phyloP scores from a whole-genome alignment of 225 moss, liverwort and hornwort species.

The Asterella californica region DNA sequence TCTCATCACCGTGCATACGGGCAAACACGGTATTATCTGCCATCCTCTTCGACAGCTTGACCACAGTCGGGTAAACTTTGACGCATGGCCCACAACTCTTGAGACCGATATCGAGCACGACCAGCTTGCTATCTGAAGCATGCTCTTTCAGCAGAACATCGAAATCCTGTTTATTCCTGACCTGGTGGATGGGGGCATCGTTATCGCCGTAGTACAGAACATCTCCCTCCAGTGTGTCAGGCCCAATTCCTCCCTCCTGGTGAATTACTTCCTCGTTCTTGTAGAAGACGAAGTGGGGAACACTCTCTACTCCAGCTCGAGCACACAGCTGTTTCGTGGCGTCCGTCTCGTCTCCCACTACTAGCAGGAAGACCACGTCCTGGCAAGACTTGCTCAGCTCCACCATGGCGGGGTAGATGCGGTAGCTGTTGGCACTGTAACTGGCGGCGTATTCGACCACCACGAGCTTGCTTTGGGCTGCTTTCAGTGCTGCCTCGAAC shows the following conservation, averaged over 20 bases:
- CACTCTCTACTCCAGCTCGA: conserved; percentile 62
- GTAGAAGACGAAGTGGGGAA: conserved; percentile 94
- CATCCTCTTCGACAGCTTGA: conserved; percentile 85
- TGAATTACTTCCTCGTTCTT: conserved; percentile 77
- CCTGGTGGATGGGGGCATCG: conserved; percentile 73
- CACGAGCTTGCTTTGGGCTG: conserved; percentile 74
- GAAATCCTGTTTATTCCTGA: conserved; percentile 58
- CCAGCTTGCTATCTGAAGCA: conserved; percentile 62
- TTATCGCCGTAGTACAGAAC: conserved; percentile 91
- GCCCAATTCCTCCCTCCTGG: conserved; percentile 81
- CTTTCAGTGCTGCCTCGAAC: conserved; percentile 64
- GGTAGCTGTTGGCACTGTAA: conserved; percentile 57
- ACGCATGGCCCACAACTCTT: conserved; percentile 96
- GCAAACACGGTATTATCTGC: conserved; percentile 68
- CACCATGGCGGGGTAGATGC: conserved; percentile 94
- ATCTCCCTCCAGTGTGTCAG: conserved; percentile 68
- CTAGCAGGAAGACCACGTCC: conserved; percentile 82
- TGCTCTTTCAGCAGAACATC: conserved; percentile 59
- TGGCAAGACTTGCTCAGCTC: conserved; percentile 69
- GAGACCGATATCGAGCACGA: conserved; percentile 83
- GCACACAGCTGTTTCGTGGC: conserved; percentile 63
- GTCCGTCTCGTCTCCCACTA: conserved; percentile 81
- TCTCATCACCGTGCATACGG: conserved; percentile 97
- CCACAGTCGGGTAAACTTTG: conserved; percentile 87
- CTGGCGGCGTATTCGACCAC: conserved; percentile 90